A percentile compares a stretch with the other conserved stretches of the same genome.
Conservation (phyloP, 2,329 filamentous ascomycete genomes). For the Neopestalotiopsis rosae region DNA sequence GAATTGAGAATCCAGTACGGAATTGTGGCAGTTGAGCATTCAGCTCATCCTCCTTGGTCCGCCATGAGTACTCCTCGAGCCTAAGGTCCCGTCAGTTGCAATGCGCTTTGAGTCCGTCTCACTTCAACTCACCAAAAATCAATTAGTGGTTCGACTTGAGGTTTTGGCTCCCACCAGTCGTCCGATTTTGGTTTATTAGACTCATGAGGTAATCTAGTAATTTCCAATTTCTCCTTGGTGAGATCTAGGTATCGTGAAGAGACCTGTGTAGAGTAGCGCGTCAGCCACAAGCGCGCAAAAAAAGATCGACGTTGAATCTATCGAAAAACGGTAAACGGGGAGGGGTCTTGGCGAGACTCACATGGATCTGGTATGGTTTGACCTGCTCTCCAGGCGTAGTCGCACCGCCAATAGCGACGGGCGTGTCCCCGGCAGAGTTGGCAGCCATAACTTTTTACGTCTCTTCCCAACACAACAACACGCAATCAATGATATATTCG, state of each 20-base stretch:
- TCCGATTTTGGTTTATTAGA: conserved; percentile 50
- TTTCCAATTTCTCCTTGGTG: conserved; percentile 70
- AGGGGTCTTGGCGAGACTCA: conserved; percentile 40
- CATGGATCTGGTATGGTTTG: conserved; percentile 62
- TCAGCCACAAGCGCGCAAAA: conserved; percentile 34
- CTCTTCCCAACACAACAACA: conserved; percentile 2
- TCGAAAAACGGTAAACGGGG: background rate
- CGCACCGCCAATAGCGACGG: background rate
- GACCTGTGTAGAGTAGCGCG: conserved; percentile 49
- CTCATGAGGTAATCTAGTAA: conserved; percentile 69
- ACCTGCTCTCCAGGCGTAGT: conserved; percentile 43
- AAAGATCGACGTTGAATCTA: conserved; percentile 15
- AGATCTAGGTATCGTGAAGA: conserved; percentile 71
- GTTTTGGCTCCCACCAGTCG: conserved; percentile 65
- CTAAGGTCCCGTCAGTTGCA: conserved; percentile 41
- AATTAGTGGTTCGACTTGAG: conserved; percentile 66
- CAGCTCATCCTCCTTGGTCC: conserved; percentile 60
- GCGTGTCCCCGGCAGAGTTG: conserved; percentile 29
- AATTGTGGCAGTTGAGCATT: conserved; percentile 69
- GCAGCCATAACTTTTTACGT: conserved; percentile 26
- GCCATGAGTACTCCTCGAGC: conserved; percentile 72
- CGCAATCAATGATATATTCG: conserved; percentile 20
- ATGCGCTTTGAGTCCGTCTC: background rate
- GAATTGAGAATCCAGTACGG: conserved; percentile 57
- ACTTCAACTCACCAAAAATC: conserved; percentile 62